These are phyloP conservation scores for Cyphellophora europaea DNA, from an alignment of 2,329 filamentous ascomycete genomes.

Conservation along the genomic window DNA sequence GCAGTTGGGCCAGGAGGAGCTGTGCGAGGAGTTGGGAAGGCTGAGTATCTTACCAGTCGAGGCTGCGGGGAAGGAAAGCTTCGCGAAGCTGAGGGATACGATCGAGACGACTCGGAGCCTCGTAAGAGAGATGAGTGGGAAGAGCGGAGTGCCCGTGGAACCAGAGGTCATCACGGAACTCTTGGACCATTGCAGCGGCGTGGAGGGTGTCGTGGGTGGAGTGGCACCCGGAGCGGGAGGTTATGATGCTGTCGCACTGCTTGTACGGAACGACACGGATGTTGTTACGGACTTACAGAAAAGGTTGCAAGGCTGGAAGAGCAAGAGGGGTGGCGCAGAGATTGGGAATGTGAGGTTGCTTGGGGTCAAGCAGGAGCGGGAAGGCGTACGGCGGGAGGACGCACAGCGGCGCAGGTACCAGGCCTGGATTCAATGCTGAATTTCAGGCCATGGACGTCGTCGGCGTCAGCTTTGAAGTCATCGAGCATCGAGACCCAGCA, in stretches of 20 bases:
- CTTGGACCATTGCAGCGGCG: conserved; percentile 60
- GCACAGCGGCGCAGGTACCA: too few species aligned
- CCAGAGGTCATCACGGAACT: conserved; percentile 75
- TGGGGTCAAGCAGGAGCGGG: conserved; percentile 36
- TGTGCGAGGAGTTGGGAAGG: conserved; percentile 55
- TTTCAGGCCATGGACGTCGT: too few species aligned
- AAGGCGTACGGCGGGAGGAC: conserved; percentile 34
- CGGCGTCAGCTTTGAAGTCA: too few species aligned
- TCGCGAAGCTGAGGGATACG: conserved; percentile 41
- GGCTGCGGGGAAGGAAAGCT: conserved; percentile 32
- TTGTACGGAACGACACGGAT: conserved; percentile 63
- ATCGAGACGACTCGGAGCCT: conserved; percentile 45
- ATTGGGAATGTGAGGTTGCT: conserved; percentile 35
- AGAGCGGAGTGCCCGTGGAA: conserved; percentile 77
- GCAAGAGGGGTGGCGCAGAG: conserved; percentile 28
- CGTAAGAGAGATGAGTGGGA: conserved; percentile 66
- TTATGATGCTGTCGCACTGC: conserved; percentile 76
- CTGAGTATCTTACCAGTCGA: conserved; percentile 20
- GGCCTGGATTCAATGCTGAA: too few species aligned
- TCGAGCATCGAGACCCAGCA: too few species aligned
- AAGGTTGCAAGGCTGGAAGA: conserved; percentile 59
- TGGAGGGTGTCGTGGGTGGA: conserved; percentile 78
- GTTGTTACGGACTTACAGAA: conserved; percentile 52
- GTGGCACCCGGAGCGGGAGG: conserved; percentile 92
- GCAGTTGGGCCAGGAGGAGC: conserved; percentile 62